These are phyloP conservation scores for Apiotrichum montevideense DNA, from an alignment of 1,284 basidiomycete genomes.

Conservation along the genomic window DNA sequence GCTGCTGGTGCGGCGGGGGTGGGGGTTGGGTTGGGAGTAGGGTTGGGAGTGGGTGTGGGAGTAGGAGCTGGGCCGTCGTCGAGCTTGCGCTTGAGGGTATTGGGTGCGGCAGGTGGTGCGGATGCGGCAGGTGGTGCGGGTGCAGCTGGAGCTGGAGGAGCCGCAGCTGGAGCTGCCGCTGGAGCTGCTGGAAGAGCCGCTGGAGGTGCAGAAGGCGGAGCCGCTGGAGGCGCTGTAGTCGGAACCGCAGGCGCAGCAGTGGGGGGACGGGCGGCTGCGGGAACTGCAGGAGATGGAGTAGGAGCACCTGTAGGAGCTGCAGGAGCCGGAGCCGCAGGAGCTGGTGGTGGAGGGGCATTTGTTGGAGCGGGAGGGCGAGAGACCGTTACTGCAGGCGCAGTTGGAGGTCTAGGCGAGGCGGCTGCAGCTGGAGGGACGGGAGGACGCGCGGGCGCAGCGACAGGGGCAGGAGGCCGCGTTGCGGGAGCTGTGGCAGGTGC, in stretches of 20 bases:
- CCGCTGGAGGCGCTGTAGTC: too few relatives aligned
- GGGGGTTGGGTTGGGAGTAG: too few relatives aligned
- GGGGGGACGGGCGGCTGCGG: too few relatives aligned
- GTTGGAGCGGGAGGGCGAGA: background rate
- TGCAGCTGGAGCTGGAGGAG: too few relatives aligned
- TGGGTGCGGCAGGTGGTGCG: background rate
- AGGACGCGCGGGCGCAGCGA: background rate
- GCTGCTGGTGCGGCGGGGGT: background rate
- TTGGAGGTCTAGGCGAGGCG: background rate
- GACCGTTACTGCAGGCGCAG: too few relatives aligned
- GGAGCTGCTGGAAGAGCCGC: background rate
- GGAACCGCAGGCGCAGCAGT: too few relatives aligned
- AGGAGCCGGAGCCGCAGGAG: background rate
- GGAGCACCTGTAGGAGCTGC: background rate
- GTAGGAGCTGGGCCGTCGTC: background rate
- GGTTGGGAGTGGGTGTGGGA: too few relatives aligned
- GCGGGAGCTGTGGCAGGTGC: too few relatives aligned
- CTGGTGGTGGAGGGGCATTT: background rate
- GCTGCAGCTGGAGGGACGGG: background rate
- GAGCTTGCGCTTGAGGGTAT: background rate
- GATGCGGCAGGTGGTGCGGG: background rate
- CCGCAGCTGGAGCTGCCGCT: background rate
- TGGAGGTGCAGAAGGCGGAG: background rate
- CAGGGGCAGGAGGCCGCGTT: too few relatives aligned
- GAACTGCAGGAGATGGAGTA: too few relatives aligned